Conservation (phyloP, 805 yeast species). For the Metschnikowia colocasiae region DNA sequence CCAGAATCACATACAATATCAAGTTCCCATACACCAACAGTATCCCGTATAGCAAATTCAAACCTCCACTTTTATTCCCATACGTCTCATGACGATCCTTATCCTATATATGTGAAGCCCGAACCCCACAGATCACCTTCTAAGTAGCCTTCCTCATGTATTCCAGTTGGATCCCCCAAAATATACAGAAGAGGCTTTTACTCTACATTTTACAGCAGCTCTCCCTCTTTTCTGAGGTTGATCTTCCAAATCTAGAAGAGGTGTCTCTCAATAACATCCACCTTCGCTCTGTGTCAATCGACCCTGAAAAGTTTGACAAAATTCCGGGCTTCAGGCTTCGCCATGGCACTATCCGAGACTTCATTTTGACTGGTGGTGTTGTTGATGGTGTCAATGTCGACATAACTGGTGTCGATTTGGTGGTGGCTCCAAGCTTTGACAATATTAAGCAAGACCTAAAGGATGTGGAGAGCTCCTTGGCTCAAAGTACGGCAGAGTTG, state of each 20-base stretch:
- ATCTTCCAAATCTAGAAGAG: constrained; percentile 70
- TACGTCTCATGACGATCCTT: constrained; percentile 1
- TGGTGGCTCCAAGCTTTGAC: constrained; percentile 35
- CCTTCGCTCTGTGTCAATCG: constrained; percentile 60
- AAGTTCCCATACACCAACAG: background rate
- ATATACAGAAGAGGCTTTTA: constrained; percentile 75
- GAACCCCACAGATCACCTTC: background rate
- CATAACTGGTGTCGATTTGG: constrained; percentile 51
- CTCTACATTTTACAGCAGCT: constrained; percentile 78
- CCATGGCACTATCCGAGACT: constrained; percentile 53
- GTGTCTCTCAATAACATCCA: constrained; percentile 61
- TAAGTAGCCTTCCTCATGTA: constrained; percentile 9
- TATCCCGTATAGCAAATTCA: background rate
- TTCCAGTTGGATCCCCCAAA: constrained; percentile 71
- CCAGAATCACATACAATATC: background rate
- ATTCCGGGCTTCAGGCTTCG: constrained; percentile 63
- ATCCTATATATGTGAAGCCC: background rate
- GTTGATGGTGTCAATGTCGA: constrained; percentile 67
- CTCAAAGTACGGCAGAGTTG: constrained; percentile 71
- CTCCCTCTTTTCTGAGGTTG: constrained; percentile 76
- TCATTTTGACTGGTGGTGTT: constrained; percentile 59
- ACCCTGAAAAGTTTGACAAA: constrained; percentile 61
- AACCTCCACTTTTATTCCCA: background rate
- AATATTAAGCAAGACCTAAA: constrained; percentile 25
- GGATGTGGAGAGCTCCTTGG: constrained; percentile 48